phyloP scores from a whole-genome alignment of 2,329 filamentous ascomycete genomes.

The Xylariaceae sp. region DNA sequence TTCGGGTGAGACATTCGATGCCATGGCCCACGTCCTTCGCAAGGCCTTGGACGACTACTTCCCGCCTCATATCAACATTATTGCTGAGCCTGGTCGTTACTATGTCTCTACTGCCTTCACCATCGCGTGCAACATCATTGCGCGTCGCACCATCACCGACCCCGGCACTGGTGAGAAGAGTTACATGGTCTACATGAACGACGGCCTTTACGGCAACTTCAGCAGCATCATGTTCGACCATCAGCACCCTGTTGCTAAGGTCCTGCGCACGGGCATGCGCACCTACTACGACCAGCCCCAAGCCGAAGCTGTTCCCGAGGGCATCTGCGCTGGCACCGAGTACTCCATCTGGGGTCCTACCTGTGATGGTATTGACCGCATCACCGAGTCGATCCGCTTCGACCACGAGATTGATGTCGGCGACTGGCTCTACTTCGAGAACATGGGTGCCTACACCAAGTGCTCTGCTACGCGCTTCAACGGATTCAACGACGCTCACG shows the following conservation, averaged over 20 bases:
- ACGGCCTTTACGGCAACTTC: slow-evolving; percentile 97
- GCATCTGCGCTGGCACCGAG: slow-evolving; percentile 52
- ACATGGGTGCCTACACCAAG: slow-evolving; percentile 98
- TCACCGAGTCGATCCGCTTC: slow-evolving; percentile 75
- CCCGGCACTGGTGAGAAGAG: slow-evolving; percentile 59
- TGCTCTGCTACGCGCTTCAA: slow-evolving; percentile 98
- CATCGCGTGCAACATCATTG: slow-evolving; percentile 91
- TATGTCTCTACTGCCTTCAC: slow-evolving; percentile 93
- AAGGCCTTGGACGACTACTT: slow-evolving; percentile 83
- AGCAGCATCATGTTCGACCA: slow-evolving; percentile 99
- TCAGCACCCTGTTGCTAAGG: slow-evolving; percentile 80
- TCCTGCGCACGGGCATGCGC: slow-evolving; percentile 60
- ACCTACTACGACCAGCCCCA: slow-evolving; percentile 53
- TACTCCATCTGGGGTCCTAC: slow-evolving; percentile 99
- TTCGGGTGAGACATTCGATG: slow-evolving; percentile 82
- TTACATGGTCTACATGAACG: slow-evolving; percentile 98
- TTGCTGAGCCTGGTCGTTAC: slow-evolving; percentile 94
- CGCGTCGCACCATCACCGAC: slow-evolving; percentile 80
- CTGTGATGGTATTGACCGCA: slow-evolving; percentile 95
- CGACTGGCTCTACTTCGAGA: slow-evolving; percentile 97
- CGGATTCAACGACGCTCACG: slow-evolving; percentile 87
- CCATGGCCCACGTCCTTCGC: slow-evolving; percentile 76
- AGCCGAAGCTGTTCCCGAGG: slow-evolving; percentile 42
- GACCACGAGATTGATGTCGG: slow-evolving; percentile 77
- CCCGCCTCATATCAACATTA: slow-evolving; percentile 73